Evolutionary conservation across 2,329 filamentous ascomycete genomes (phyloP).

Genomic region (Rutstroemia sp.): DNA sequence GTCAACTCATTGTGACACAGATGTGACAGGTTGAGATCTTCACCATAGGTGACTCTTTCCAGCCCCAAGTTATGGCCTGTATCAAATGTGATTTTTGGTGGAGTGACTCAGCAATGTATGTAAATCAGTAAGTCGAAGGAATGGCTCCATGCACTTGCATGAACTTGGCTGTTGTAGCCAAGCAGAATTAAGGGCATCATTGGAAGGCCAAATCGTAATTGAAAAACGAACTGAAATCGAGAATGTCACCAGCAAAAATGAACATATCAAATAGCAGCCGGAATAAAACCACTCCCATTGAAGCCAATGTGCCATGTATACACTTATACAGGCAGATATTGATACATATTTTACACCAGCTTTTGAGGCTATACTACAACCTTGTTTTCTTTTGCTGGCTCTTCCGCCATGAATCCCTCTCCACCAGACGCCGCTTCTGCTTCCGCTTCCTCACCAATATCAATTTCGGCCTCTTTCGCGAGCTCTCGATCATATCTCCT

Average conservation of each 20-base stretch:
- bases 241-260: no score
- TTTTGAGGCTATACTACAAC: slow-evolving; percentile 15
- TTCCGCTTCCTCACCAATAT: slow-evolving; percentile 33
- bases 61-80: no score
- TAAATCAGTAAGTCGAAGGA: not conserved
- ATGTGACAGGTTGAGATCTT: not conserved
- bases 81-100: no score
- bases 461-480: slow-evolving; percentile 31
- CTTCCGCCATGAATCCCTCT: slow-evolving; percentile 31
- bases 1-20: not conserved
- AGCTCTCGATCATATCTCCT: slow-evolving; percentile 38
- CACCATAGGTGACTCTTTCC: no score
- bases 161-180: no score
- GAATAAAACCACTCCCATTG: not conserved
- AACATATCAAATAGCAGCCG: not conserved
- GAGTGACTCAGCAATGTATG: no score
- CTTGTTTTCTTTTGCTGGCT: slow-evolving; percentile 28
- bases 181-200: no score
- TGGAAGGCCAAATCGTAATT: no score
- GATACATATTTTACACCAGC: slow-evolving; percentile 8
- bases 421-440: slow-evolving; percentile 32
- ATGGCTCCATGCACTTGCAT: not conserved
- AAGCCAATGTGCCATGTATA: not conserved
- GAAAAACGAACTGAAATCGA: no score
- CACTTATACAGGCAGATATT: slow-evolving; percentile 6